Evolutionary conservation across 495 filamentous ascomycete species (phyloP), one percentile per base, ranked within the genome.

Genomic region (Lentithecium fluviatile): DNA sequence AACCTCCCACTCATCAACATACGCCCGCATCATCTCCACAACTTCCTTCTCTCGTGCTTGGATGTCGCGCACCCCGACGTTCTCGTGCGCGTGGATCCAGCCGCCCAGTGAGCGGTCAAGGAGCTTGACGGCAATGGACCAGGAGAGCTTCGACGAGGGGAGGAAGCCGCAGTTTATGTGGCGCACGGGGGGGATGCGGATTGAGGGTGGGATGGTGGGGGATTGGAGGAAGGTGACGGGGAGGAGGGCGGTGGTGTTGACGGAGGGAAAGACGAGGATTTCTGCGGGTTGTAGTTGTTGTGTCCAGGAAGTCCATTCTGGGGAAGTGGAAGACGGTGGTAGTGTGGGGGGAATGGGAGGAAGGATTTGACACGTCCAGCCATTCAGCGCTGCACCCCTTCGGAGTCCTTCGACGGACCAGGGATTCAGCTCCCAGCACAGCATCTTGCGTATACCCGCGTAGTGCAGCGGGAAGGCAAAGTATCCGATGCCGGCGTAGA

Each of bases 401-500:
- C 80, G 73, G 54, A 95, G 68, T 0, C 90, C 92, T 73, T 96
- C 92, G 0, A 91, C 82, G 60, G 87, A 90, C 90, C 90, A 96
- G 4, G 83, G 80, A 74, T 91, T 96, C 21, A 97, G 72, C 70
- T 97, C 92, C 88, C 88, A 97, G 65, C 90, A 88, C 58, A 93
- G 76, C 8, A 96, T 87, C 47, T 82, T 78, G 45, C 67, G 68
- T 56, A 89, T 76, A 0, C 91, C 91, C n/a, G 87, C 78, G 58
- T 77, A 79, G 19, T 85, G 77, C 69, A 94, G 95, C 34, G 82
- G 85, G 63, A 96, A 93, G 15, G 87, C 81, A 71, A 96, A 97
- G 71, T 97, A 97, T 1, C 92, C 92, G 60, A 97, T 95, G 0
- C 92, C 92, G 2, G 88, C 88, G 77, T 92, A 96, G 65, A 97